Conservation (phyloP, 2,329 filamentous ascomycete species). For the Byssoonygena ceratinophila region DNA sequence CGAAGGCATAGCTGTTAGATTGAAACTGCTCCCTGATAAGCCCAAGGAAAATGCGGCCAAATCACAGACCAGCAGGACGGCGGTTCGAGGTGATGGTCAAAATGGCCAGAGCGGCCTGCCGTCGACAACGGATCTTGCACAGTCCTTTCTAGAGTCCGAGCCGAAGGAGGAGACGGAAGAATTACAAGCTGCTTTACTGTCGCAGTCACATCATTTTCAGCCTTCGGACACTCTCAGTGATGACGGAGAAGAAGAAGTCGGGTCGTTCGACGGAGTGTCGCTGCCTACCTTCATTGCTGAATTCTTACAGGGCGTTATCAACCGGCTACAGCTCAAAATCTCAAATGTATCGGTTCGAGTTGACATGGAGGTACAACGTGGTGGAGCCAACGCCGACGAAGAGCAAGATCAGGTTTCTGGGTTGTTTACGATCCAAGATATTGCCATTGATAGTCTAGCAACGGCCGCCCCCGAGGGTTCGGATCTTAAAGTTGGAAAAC, state of each 20-base stretch:
- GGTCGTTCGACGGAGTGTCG: constrained; percentile 44
- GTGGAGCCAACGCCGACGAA: constrained; percentile 28
- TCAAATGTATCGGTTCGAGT: constrained; percentile 44
- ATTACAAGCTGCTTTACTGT: constrained; percentile 47
- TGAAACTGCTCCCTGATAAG: constrained; percentile 43
- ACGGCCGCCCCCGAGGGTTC: constrained; percentile 19
- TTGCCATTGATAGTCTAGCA: constrained; percentile 28
- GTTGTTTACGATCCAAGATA: constrained; percentile 28
- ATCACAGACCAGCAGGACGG: not conserved
- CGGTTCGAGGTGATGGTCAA: not conserved
- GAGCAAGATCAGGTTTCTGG: constrained; percentile 31
- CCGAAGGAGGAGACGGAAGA: constrained; percentile 48
- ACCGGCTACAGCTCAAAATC: constrained; percentile 46
- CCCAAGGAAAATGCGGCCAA: not conserved
- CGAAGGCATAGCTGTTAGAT: constrained; percentile 64
- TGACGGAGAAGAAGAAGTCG: constrained; percentile 43
- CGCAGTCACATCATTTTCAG: constrained; percentile 40
- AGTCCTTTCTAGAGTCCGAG: constrained; percentile 51
- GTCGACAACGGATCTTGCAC: constrained; percentile 48
- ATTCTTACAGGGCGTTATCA: constrained; percentile 49
- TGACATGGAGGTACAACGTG: constrained; percentile 39
- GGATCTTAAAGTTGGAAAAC: constrained; percentile 30
- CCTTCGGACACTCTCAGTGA: constrained; percentile 40
- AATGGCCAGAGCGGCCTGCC: constrained; percentile 32
- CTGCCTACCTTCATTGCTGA: constrained; percentile 50